Evolutionary conservation across 2,329 filamentous ascomycete species (phyloP).

Genomic region (Thielaviopsis punctulata): DNA sequence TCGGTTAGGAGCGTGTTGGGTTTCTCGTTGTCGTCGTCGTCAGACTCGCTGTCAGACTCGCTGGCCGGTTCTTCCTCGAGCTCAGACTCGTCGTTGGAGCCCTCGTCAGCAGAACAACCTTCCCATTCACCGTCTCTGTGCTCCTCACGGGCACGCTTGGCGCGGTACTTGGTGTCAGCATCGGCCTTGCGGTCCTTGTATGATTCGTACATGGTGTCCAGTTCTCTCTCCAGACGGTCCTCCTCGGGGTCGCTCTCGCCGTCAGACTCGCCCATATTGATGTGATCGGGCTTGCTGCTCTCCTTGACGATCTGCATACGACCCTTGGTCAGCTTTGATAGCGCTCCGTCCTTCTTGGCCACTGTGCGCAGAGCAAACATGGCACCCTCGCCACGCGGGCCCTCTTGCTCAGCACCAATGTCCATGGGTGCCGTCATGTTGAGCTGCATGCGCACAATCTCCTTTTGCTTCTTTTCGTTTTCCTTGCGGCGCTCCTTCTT

Average conservation of each 20-base stretch:
- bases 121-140: slow-evolving; percentile 83
- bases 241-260: slow-evolving; percentile 60
- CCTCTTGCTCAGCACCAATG: slow-evolving; percentile 77
- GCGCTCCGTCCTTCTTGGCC: slow-evolving; percentile 54
- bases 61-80: slow-evolving; percentile 35
- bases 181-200: slow-evolving; percentile 69
- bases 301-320: slow-evolving; percentile 57
- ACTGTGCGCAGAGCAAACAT: slow-evolving; percentile 77
- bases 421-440: slow-evolving; percentile 94
- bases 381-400: slow-evolving; percentile 58
- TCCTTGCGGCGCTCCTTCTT: slow-evolving; percentile 73
- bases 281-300: slow-evolving; percentile 29
- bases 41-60: slow-evolving; percentile 16
- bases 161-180: slow-evolving; percentile 69
- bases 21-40: slow-evolving; percentile 20
- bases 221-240: slow-evolving; percentile 65
- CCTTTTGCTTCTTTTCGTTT: slow-evolving; percentile 87
- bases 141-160: slow-evolving; percentile 72
- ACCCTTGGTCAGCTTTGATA: slow-evolving; percentile 44
- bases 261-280: slow-evolving; percentile 43
- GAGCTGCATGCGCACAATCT: slow-evolving; percentile 91
- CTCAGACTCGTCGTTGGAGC: slow-evolving; percentile 38
- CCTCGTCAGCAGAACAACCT: slow-evolving; percentile 58
- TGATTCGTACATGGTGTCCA: slow-evolving; percentile 74
- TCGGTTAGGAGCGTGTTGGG: slow-evolving; percentile 21